Base-by-base conservation (phyloP, 129 eudicot species). In the Tanacetum coccineum region DNA sequence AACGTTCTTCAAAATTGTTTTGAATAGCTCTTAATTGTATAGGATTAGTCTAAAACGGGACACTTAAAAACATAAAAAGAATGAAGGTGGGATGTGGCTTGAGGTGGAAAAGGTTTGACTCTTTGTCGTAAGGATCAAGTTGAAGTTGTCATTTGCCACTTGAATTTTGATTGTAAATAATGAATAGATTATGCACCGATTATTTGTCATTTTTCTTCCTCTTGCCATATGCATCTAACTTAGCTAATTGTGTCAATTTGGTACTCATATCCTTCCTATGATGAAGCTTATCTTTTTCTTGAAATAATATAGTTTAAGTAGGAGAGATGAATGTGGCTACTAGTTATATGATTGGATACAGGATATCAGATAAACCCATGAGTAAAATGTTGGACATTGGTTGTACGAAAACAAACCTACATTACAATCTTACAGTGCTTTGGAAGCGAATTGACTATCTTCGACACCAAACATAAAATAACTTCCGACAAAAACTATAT, bases 81-180 rank as follows among this genome's bases (percentile, higher is more conserved):
- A 58, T 59, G 56, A 36, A 36, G 28, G 36, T 22, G 68, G 54
- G 67, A 74, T 66, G 79, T 74, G 79, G 79, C 68, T 48, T 59
- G 74, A 74, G 62, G 68, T 74, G 79, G 79, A 59, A 0, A 18
- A 67, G 30, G 74, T 58, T 66, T 66, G 79, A 66, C 54, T 57
- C 61, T 15, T 74, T 56, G 72, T 56, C 67, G 20, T 4, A n/a
- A 66, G 51, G 74, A 74, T 74, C 49, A 59, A 49, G 55, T 58
- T 67, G 51, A 62, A 67, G 79, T 59, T 67, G 73, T 74, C 79
- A 48, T 74, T 74, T 66, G 73, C 68, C 60, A 74, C 68, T 74
- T 74, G 79, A 67, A 67, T 17, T 67, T 7, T 66, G 68, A 48
- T 59, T 40, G 62, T 10, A 58, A 74, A 74, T 58, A 36, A 74